Evolutionary conservation across 1,284 basidiomycete species (phyloP), one percentile per base, ranked within the genome.

Genomic region (Ceratobasidium sp.): DNA sequence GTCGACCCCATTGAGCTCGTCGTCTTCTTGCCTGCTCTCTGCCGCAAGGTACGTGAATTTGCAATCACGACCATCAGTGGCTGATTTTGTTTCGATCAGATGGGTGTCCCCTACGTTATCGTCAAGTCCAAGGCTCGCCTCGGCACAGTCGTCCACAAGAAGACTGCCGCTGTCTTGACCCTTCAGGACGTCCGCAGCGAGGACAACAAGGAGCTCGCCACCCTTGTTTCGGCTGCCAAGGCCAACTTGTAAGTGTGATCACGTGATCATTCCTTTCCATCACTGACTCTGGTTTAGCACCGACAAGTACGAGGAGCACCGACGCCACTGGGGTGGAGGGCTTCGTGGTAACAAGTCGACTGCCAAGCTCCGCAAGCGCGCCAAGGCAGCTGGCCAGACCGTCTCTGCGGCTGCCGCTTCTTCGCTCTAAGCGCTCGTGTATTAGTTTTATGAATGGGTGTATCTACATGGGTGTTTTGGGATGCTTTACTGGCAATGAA

Each of bases 1-100:
- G 96, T 98, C 74, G 96, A 98, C 86, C 96, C 96, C 68, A 96
- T 98, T 73, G 96, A 99, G 82, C 91, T 99, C 76, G 94, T 96
- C 75, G 87, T 99, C 82, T 98, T 95, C 91, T 86, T 99, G 71
- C 96, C 96, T 72, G 95, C 96, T 71, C 90, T 98, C 73, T 99
- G 96, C 86, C 89, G 95, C 81, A 98, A 98, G 60, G 60, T 64
- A 5, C 29, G 50, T 32, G 8, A 27, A 22, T 53, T 22, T 20
- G 20, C 25, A 47, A 13, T 38, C 31, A 38, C 34, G 32, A 27
- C 20, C 27, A 22, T 22, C 47, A 17, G 27, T 12, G 45, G 3
- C 60, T 34, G 13, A 50, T 20, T 32, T 47, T n/a, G 29, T 15
- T 42, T 45, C 15, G n/a, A n/a, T 20, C 17, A 64, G 90, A 97